Evolutionary conservation across 2,329 filamentous ascomycete genomes (phyloP), one percentile per base, ranked within the genome.

Genomic region (Aplosporella prunicola): DNA sequence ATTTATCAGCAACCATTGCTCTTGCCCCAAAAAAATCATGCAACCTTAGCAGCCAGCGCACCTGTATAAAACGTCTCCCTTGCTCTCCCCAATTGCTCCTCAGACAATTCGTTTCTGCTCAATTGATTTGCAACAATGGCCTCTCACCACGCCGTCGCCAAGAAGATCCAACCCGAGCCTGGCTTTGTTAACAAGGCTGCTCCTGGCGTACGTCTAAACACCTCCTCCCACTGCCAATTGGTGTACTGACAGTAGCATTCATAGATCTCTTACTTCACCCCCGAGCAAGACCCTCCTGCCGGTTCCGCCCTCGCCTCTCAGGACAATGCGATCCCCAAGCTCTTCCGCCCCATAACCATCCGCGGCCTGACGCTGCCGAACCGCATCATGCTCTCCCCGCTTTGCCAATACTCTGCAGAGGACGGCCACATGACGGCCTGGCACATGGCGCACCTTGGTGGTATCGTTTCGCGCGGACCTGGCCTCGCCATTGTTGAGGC

Each of bases 381-480:
- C 57, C 73, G 78, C 46, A 76, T 81, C 45, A 71, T 75, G 61
- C 62, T 80, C 9, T 70, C 74, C 2, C 77, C 77, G 0, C 61
- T 81, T 4, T 82, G 78, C 56, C 78, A 82, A 55, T 82, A 82
- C 60, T 75, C 69, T 5, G 73, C 77, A 10, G 53, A 78, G 29
- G 71, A 81, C 53, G 78, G 88, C 25, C 81, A 89, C 58, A 66
- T 80, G 45, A 88, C 82, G 2, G 72, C 82, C 55, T 94, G 78
- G 73, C 86, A 94, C 58, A 66, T 89, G 33, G 78, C 86, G 11
- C 87, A 93, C 52, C 68, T 89, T 17, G 84, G 86, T 40, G 79
- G 84, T 43, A 87, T 87, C 48, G 72, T 84, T 15, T 69, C 80
- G 41, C 76, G 81, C 39, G 88, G 88, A 9, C 79, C 82, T 0